phyloP scores from a whole-genome alignment of 106 monocot species.

The Dendrobium chrysotoxum region DNA sequence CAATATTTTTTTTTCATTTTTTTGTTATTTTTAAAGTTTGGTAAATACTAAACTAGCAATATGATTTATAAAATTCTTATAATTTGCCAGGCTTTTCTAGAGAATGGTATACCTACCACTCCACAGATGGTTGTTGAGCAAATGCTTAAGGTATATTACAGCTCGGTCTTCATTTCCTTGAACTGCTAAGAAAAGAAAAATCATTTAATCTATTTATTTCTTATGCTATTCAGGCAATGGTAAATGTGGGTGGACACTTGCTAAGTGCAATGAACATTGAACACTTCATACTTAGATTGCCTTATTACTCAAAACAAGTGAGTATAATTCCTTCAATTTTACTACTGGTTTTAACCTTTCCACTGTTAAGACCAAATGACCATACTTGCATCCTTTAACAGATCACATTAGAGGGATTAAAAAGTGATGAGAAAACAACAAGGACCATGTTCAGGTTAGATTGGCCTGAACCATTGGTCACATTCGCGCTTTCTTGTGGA shows the following conservation, averaged over 20 bases:
- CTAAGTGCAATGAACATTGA: constrained; percentile 86
- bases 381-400: constrained; percentile 9
- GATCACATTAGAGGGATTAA: constrained; percentile 39
- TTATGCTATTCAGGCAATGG: constrained; percentile 60
- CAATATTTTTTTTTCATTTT: neutral
- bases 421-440: constrained; percentile 33
- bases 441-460: constrained; percentile 66
- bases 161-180: neutral
- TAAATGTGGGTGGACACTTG: constrained; percentile 81
- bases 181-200: neutral
- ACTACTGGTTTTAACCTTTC: neutral
- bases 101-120: constrained; percentile 73
- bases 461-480: constrained; percentile 93
- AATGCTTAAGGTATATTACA: constrained; percentile 69
- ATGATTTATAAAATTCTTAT: neutral
- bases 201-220: neutral
- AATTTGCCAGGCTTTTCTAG: constrained; percentile 63
- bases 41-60: neutral
- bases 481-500: constrained; percentile 95
- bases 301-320: constrained; percentile 65
- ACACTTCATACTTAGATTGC: constrained; percentile 83
- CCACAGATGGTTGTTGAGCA: constrained; percentile 71
- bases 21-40: neutral
- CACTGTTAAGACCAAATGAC: neutral
- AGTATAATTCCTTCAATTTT: constrained; percentile 2